Evolutionary conservation across 331 rosid species (phyloP).

Genomic region (Acacia pycnantha): DNA sequence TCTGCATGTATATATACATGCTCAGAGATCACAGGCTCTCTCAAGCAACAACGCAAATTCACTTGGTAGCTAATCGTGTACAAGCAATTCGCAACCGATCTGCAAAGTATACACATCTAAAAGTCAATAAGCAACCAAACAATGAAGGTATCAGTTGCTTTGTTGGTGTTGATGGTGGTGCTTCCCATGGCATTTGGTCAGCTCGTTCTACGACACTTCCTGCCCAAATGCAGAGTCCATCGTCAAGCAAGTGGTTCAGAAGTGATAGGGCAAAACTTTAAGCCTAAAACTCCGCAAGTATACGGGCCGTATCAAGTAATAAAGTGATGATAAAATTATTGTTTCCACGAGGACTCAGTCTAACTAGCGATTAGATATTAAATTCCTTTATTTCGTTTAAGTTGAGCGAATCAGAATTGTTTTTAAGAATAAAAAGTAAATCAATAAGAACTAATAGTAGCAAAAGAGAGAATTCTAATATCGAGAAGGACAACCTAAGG

Average conservation of each 20-base stretch:
- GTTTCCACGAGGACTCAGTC: too few relatives aligned
- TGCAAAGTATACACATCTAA: neutral
- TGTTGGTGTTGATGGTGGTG: neutral
- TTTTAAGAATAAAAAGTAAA: too few relatives aligned
- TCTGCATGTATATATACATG: neutral
- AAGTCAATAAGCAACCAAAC: neutral
- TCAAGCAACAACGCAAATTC: neutral
- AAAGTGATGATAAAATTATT: too few relatives aligned
- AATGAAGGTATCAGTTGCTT: neutral
- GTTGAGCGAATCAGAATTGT: too few relatives aligned
- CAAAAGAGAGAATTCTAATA: too few relatives aligned
- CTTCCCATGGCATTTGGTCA: slow-evolving; percentile 18
- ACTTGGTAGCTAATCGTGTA: neutral
- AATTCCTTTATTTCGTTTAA: too few relatives aligned
- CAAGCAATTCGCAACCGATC: neutral
- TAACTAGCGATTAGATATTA: too few relatives aligned
- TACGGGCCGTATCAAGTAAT: too few relatives aligned
- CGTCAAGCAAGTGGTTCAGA: slow-evolving; percentile 23
- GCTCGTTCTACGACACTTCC: slow-evolving; percentile 28
- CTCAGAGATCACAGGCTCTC: neutral
- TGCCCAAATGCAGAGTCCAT: slow-evolving; percentile 39
- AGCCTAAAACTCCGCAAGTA: too few relatives aligned
- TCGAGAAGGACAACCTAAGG: too few relatives aligned
- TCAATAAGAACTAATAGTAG: too few relatives aligned
- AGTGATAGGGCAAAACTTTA: too few relatives aligned